A percentile compares a stretch with the other conserved stretches of the same genome.
phyloP scores from a whole-genome alignment of 208 protist genomes.

The Sergeia podlipaevii region DNA sequence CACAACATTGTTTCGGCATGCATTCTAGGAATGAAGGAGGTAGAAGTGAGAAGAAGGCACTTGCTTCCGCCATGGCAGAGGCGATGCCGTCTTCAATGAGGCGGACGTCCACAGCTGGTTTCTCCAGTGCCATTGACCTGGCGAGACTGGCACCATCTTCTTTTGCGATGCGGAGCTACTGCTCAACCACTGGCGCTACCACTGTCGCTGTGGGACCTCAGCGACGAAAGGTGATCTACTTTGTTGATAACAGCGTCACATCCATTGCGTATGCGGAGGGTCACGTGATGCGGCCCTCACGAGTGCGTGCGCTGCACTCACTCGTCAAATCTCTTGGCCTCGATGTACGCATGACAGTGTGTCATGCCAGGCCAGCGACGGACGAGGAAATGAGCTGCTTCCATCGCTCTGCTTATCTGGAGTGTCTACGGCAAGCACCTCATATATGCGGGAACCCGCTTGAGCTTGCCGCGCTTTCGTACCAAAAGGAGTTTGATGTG shows the following conservation, averaged over 20 bases:
- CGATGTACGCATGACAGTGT: slow-evolving; percentile 48
- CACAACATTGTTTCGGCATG: no score
- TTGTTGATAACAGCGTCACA: slow-evolving; percentile 68
- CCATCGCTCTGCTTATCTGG: slow-evolving; percentile 69
- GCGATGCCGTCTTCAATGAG: no score
- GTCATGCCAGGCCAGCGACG: slow-evolving; percentile 48
- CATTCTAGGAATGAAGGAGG: no score
- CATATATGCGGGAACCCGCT: slow-evolving; percentile 70
- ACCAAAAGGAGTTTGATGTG: slow-evolving; percentile 81
- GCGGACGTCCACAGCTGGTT: no score
- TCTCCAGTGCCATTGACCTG: not conserved
- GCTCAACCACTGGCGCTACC: no score
- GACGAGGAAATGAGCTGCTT: slow-evolving; percentile 59
- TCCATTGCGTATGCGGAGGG: slow-evolving; percentile 65
- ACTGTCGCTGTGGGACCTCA: no score
- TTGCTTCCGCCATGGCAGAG: no score
- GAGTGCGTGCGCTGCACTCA: slow-evolving; percentile 60
- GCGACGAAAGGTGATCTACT: slow-evolving; percentile 60
- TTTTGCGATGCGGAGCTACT: no score
- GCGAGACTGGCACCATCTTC: not conserved
- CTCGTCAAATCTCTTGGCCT: slow-evolving; percentile 75
- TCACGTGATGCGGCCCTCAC: slow-evolving; percentile 76
- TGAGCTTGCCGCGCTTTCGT: slow-evolving; percentile 41
- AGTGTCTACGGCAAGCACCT: slow-evolving; percentile 55
- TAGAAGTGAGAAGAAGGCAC: no score